Conservation (phyloP, 805 yeast species). For the Saccharomycopsis javanensis region DNA sequence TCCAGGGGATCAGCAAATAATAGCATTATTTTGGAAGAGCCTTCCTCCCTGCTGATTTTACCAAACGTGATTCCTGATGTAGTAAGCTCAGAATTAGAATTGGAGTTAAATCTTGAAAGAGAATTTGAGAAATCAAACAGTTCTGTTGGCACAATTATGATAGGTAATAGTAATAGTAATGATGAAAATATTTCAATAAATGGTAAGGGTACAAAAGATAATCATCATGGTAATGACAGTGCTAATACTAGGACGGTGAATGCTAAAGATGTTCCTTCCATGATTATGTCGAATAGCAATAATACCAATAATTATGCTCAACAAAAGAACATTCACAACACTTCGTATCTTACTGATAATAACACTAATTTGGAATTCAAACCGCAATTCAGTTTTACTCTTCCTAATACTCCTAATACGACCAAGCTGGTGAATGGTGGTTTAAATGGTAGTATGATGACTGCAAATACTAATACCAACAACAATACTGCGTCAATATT, state of each 20-base stretch:
- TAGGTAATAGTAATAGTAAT: background rate
- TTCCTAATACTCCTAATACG: background rate
- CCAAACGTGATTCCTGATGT: background rate
- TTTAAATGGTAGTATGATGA: background rate
- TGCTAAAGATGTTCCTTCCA: background rate
- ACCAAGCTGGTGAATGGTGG: background rate
- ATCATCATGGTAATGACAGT: too few relatives aligned
- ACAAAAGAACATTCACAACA: background rate
- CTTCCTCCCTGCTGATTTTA: background rate
- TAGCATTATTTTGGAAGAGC: conserved; percentile 1
- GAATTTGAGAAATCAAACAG: background rate
- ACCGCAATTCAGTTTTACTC: background rate
- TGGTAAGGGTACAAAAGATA: too few relatives aligned
- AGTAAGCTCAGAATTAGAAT: background rate
- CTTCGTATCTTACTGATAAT: background rate
- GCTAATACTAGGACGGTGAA: too few relatives aligned
- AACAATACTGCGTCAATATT: background rate
- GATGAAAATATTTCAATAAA: background rate
- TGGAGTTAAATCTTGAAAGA: background rate
- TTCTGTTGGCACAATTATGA: background rate
- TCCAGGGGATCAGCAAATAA: background rate
- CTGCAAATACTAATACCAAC: background rate
- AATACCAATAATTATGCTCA: background rate
- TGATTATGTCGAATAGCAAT: background rate
- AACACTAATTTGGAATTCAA: background rate